These are phyloP conservation scores for Capronia epimyces DNA, from an alignment of 2,329 filamentous ascomycete species.

Conservation along the genomic window DNA sequence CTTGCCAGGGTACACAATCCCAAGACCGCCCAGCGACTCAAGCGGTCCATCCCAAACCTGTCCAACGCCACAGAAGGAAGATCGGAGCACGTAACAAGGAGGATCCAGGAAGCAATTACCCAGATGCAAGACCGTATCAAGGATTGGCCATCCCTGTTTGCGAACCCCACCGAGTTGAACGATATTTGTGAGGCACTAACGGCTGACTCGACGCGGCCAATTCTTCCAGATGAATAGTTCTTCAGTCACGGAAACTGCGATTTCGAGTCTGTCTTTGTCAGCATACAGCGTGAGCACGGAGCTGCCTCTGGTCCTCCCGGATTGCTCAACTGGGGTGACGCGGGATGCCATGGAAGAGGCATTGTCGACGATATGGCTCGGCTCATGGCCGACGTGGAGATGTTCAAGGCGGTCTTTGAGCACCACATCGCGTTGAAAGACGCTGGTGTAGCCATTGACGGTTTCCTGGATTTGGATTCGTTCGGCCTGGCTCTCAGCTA, in stretches of 20 bases:
- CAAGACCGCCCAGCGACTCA: background rate
- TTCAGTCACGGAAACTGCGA: constrained; percentile 10
- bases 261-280: constrained; percentile 7
- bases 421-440: background rate
- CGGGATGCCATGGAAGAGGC: constrained; percentile 6
- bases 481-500: background rate
- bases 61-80: background rate
- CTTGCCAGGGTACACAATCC: constrained; percentile 7
- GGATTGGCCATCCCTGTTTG: background rate
- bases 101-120: background rate
- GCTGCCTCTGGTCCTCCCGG: background rate
- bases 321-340: constrained; percentile 7
- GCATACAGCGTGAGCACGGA: background rate
- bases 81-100: background rate
- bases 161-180: background rate
- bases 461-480: background rate
- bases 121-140: background rate
- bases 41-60: background rate
- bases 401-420: constrained; percentile 1
- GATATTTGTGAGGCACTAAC: background rate
- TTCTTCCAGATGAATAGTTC: constrained; percentile 5
- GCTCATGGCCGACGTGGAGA: constrained; percentile 10
- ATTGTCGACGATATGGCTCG: constrained; percentile 8
- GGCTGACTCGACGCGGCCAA: constrained; percentile 1
- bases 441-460: background rate